These are phyloP conservation scores for Apiotrichum montevideense DNA, from an alignment of 1,284 basidiomycete species.

Conservation along the genomic window DNA sequence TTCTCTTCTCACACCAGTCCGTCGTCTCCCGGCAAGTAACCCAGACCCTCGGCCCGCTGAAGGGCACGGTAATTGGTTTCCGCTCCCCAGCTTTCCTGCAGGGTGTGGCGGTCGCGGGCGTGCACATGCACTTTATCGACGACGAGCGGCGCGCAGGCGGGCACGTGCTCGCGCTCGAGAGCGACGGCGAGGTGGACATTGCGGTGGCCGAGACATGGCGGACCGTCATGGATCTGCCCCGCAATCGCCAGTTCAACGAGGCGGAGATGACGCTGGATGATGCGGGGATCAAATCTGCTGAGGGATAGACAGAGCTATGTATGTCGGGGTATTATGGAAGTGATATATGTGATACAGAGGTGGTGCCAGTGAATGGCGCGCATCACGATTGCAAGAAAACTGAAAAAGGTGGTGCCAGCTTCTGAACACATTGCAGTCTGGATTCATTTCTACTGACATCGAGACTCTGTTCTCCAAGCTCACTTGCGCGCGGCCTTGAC, in stretches of 20 bases:
- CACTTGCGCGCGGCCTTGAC: slow-evolving; percentile 1
- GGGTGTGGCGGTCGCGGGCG: slow-evolving; percentile 13
- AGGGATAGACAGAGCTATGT: slow-evolving; percentile 5
- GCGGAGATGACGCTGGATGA: slow-evolving; percentile 7
- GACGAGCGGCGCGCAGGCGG: slow-evolving; percentile 8
- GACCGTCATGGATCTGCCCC: slow-evolving; percentile 11
- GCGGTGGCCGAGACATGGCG: slow-evolving; percentile 8
- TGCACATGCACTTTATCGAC: slow-evolving; percentile 19
- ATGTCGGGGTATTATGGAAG: too few relatives aligned
- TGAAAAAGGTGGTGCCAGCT: too few relatives aligned
- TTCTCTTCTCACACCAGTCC: background rate
- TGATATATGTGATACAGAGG: too few relatives aligned
- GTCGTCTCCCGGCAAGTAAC: slow-evolving; percentile 9
- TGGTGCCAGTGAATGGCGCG: too few relatives aligned
- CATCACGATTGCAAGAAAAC: too few relatives aligned
- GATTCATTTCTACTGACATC: too few relatives aligned
- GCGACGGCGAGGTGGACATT: slow-evolving; percentile 12
- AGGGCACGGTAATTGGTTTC: slow-evolving; percentile 14
- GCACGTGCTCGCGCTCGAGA: slow-evolving; percentile 16
- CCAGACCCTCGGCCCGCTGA: slow-evolving; percentile 2
- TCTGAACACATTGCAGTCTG: too few relatives aligned
- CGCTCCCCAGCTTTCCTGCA: slow-evolving; percentile 11
- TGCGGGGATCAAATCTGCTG: slow-evolving; percentile 9
- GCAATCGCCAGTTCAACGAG: slow-evolving; percentile 10
- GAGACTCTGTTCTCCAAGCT: background rate